Base-by-base conservation (phyloP, 345 rosid genomes). In the Garcia nutans region DNA sequence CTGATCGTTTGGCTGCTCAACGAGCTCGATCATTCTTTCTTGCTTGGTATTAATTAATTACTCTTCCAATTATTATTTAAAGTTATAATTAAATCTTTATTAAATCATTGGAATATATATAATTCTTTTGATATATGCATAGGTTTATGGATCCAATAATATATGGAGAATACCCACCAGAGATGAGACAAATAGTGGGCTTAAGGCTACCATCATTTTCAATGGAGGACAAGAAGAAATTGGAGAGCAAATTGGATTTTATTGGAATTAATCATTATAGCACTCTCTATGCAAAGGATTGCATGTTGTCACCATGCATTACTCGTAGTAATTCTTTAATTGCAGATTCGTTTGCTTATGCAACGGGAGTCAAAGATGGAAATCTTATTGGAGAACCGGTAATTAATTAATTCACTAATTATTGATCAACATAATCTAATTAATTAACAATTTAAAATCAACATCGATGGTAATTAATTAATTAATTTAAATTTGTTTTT, bases 81-180 rank as follows among this genome's bases (percentile, higher is more conserved):
- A 12, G 50, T 47, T 47, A 9, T 37, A 3, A 37, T 28, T 28
- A 28, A 28, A 37, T 37, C 41, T 37, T 6, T 37, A 5, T 37
- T 37, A 37, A 37, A 3, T 3, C 5, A 37, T 37, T 37, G 41
- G 41, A 37, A 2, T 37, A 37, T 37, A 37, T 37, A 37, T 37
- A 37, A 37, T 37, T 37, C 13, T 47, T 47, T 47, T 47, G 10
- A 9, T 47, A 0, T 52, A 13, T 52, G 4, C 16, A 4, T 68
- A 81, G 87, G 87, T 84, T 81, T 37, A 68, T 84, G 5, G 81
- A 84, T 61, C 85, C 83, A 0, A 37, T 84, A 42, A 71, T 79
- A 13, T 74, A 60, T 6, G 81, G 85, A 37, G 82, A 79, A 22
- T 79, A 84, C 68, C 87, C 81, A 10, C 65, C 76, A 8, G 83